phyloP scores from a whole-genome alignment of 345 rosid genomes.

The Carallia brachiata region DNA sequence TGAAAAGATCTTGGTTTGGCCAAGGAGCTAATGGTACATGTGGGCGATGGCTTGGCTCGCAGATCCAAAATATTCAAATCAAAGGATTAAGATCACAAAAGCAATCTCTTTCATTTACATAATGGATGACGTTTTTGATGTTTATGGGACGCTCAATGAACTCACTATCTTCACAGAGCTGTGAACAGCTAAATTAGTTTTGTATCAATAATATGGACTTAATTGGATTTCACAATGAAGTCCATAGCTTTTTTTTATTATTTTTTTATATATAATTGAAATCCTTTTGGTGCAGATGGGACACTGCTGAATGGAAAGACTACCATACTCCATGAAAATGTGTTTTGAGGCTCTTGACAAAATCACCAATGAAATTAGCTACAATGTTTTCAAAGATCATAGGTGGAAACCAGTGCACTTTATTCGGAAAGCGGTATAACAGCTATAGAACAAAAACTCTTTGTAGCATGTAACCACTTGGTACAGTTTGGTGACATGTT shows the following conservation, averaged over 20 bases:
- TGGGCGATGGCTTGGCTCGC: conserved; percentile 46
- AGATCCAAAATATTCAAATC: conserved; percentile 44
- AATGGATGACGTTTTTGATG: conserved; percentile 57
- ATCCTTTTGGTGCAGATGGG: conserved; percentile 28
- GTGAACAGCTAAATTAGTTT: conserved; percentile 30
- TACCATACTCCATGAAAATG: conserved; percentile 36
- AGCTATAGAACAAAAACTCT: no score
- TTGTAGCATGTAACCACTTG: no score
- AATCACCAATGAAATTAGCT: conserved; percentile 39
- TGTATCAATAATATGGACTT: no score
- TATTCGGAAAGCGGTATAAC: conserved; percentile 33
- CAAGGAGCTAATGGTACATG: conserved; percentile 46
- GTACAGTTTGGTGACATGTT: no score
- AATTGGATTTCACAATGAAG: no score
- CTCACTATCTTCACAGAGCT: conserved; percentile 44
- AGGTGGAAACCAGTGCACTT: conserved; percentile 40
- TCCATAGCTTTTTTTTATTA: no score
- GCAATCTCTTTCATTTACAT: conserved; percentile 51
- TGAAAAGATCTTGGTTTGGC: conserved; percentile 50
- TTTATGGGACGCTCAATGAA: conserved; percentile 42
- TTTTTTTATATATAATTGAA: no score
- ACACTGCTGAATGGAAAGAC: conserved; percentile 21
- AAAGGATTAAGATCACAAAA: conserved; percentile 49
- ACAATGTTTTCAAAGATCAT: conserved; percentile 17
- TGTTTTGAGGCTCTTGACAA: conserved; percentile 40